These are phyloP conservation scores for Stevia rebaudiana DNA, from an alignment of 140 eudicot species.

Conservation along the genomic window DNA sequence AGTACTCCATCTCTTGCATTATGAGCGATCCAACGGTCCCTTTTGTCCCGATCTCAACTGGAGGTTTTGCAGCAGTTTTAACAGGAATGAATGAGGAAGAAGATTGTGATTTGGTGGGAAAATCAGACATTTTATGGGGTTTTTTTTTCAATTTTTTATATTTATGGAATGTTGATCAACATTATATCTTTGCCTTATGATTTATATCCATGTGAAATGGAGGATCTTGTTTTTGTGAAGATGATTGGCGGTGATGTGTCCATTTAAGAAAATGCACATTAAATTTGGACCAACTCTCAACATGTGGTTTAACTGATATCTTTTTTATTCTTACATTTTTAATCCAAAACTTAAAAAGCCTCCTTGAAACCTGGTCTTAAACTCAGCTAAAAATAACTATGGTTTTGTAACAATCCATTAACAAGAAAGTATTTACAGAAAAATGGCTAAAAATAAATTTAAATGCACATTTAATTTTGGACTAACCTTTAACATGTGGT, in stretches of 20 bases:
- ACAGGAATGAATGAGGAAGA: constrained; percentile 15
- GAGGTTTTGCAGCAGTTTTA: constrained; percentile 42
- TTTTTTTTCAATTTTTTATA: not conserved
- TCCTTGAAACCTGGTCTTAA: no score
- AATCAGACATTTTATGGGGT: constrained; percentile 24
- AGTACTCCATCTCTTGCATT: constrained; percentile 54
- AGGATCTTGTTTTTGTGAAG: constrained; percentile 24
- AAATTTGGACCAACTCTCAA: constrained; percentile 23
- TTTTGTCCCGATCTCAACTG: constrained; percentile 47
- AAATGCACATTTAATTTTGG: not conserved
- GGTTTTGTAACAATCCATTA: no score
- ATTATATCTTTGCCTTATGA: constrained; percentile 24
- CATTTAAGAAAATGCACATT: constrained; percentile 7
- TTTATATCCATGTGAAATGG: constrained; percentile 18
- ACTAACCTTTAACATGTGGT: constrained; percentile 25
- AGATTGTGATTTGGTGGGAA: constrained; percentile 32
- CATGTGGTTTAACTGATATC: constrained; percentile 8
- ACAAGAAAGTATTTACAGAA: no score
- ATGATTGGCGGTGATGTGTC: constrained; percentile 30
- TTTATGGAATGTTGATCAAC: constrained; percentile 11
- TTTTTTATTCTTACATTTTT: not conserved
- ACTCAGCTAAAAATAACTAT: no score
- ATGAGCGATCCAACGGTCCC: constrained; percentile 65
- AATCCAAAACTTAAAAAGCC: not conserved
- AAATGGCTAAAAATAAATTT: not conserved